Evolutionary conservation across 106 monocot species (phyloP).

Genomic region (Narthecium ossifragum): DNA sequence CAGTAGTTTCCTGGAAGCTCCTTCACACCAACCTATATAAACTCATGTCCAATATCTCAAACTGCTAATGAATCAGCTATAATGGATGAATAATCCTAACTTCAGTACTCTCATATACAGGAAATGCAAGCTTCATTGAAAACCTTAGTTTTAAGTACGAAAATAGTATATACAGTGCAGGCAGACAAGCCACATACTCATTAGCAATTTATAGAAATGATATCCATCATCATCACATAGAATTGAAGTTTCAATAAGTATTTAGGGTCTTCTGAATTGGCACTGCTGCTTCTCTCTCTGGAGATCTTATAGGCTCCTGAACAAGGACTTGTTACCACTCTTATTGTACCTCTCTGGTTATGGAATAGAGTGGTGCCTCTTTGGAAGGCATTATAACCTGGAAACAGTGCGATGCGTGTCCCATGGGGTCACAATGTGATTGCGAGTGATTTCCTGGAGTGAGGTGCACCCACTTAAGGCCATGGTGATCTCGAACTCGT

Average conservation of each 20-base stretch:
- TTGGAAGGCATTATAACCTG: conserved; percentile 38
- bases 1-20: too few species aligned
- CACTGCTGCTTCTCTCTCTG: background rate
- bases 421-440: conserved; percentile 56
- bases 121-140: too few species aligned
- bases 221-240: background rate
- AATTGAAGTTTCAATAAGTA: background rate
- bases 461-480: conserved; percentile 78
- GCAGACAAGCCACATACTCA: background rate
- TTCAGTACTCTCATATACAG: too few species aligned
- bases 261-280: background rate
- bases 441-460: conserved; percentile 79
- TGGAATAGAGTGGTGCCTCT: background rate
- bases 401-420: conserved; percentile 21
- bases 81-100: too few species aligned
- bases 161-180: background rate
- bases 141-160: too few species aligned
- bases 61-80: too few species aligned
- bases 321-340: background rate
- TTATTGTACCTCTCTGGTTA: too few species aligned
- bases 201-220: background rate
- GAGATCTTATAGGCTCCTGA: background rate
- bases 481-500: conserved; percentile 93
- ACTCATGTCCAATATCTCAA: too few species aligned
- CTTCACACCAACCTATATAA: too few species aligned